Base-by-base conservation (phyloP, 73 alveolate genomes). In the Breviolum minutum region DNA sequence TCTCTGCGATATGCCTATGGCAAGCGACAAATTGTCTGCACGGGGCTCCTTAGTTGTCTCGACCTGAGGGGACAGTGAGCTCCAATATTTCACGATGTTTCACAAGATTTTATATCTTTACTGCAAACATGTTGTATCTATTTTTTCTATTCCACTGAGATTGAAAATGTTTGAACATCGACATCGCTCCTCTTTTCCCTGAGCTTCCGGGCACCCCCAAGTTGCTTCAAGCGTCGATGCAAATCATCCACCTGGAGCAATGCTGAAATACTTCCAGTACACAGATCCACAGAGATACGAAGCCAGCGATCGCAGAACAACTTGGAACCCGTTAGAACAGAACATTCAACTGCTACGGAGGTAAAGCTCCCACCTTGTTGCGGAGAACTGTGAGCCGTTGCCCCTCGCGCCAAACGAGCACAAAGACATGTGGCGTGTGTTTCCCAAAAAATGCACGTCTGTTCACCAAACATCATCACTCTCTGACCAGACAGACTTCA, bases 201-300 rank as follows among this genome's bases (percentile, higher is more conserved):
- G 62, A 30, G 87, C 87, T 79, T 19, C 71, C 76, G 19, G 82
- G 22, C 95, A 40, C 84, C 60, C 14, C 68, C 95, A 14, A 87
- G 84, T 40, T 66, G 95, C 84, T 64, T 63, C 95, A 87, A 20
- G 84, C 95, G 95, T 40, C 95, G 95, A 68, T 87, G 95, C 82
- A 87, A 73, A 48, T 87, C 95, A 54, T 87, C 95, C 95, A 87
- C 95, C 95, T 86, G 5, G 54, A 40, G 54, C 54, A 40, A 26
- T 22, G 17, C 17, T 17, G 77, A 22, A 68, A 68, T 17, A 68
- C 17, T 17, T 22, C 77, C 77, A 40, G 54, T 0, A 40, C 54
- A 24, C 81, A 71, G 74, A 16, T 66, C 74, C 74, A 66, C 74
- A 66, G 74, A 66, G 74, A 20, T 16, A 20, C 26, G 4, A 66